Evolutionary conservation across 2,329 filamentous ascomycete species (phyloP).

Genomic region (Epichloe aotearoae): DNA sequence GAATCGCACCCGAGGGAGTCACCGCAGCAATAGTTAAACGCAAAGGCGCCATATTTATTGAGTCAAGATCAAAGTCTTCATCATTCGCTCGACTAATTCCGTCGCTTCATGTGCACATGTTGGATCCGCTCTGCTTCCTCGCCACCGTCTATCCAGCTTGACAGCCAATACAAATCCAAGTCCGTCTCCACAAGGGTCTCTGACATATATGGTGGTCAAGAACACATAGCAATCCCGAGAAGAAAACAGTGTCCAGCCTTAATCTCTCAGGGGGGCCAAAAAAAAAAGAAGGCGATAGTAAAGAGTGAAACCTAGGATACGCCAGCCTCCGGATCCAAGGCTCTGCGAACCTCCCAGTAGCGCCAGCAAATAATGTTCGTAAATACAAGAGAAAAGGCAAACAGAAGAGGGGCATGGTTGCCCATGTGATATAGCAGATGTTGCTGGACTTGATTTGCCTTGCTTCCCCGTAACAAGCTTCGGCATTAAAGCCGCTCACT

Average conservation of each 20-base stretch:
- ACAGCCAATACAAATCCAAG: conserved; percentile 6
- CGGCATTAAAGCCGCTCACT: background rate
- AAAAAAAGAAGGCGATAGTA: conserved; percentile 4
- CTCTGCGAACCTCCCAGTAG: conserved; percentile 1
- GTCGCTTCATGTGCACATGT: background rate
- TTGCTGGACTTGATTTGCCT: background rate
- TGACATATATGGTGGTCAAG: background rate
- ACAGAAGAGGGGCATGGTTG: background rate
- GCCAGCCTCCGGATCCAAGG: background rate
- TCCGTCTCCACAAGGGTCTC: conserved; percentile 1
- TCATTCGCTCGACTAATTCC: conserved; percentile 1
- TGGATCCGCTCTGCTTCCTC: background rate
- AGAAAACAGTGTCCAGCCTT: conserved; percentile 2
- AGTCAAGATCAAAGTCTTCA: background rate
- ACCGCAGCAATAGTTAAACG: background rate
- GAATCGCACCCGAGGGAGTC: no score
- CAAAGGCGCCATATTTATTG: background rate
- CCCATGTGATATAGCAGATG: background rate
- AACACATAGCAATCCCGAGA: background rate
- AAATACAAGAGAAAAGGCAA: background rate
- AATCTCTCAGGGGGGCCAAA: background rate
- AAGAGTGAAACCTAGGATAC: conserved; percentile 4
- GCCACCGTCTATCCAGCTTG: conserved; percentile 4
- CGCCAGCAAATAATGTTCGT: conserved; percentile 3
- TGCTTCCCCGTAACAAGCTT: background rate